phyloP scores from a whole-genome alignment of 192 early-diverging fungal genomes.

The Geranomyces michiganensis region DNA sequence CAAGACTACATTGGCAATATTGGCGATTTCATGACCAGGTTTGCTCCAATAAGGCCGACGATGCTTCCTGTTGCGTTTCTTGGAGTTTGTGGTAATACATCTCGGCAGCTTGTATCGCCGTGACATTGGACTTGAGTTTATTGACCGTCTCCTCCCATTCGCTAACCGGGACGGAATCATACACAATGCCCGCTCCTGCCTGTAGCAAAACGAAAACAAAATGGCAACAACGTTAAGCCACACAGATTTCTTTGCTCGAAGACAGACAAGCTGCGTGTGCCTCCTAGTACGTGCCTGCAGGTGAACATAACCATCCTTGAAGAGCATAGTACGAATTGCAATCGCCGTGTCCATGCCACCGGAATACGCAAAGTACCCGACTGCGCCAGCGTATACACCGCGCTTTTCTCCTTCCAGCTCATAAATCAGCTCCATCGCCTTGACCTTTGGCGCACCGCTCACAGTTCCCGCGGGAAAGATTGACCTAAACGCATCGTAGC shows the following conservation, averaged over 20 bases:
- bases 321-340: conserved; percentile 97
- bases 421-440: conserved; percentile 93
- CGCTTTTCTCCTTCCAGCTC: conserved; percentile 90
- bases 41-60: neutral
- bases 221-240: too few relatives aligned
- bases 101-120: conserved; percentile 85
- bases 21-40: neutral
- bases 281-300: conserved; percentile 47
- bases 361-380: conserved; percentile 94
- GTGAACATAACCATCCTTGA: conserved; percentile 94
- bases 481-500: conserved; percentile 93
- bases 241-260: too few relatives aligned
- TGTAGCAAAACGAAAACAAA: conserved; percentile 44
- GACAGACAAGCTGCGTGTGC: too few relatives aligned
- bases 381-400: conserved; percentile 72
- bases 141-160: conserved; percentile 97
- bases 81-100: conserved; percentile 40
- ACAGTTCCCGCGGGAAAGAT: conserved; percentile 99
- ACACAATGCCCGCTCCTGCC: conserved; percentile 95
- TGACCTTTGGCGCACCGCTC: conserved; percentile 97
- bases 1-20: too few relatives aligned
- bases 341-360: conserved; percentile 96
- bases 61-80: neutral
- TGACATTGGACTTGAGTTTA: conserved; percentile 91
- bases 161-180: conserved; percentile 86